Conservation (phyloP, 2,329 filamentous ascomycete species). For the Gnomoniopsis smithogilvyi region DNA sequence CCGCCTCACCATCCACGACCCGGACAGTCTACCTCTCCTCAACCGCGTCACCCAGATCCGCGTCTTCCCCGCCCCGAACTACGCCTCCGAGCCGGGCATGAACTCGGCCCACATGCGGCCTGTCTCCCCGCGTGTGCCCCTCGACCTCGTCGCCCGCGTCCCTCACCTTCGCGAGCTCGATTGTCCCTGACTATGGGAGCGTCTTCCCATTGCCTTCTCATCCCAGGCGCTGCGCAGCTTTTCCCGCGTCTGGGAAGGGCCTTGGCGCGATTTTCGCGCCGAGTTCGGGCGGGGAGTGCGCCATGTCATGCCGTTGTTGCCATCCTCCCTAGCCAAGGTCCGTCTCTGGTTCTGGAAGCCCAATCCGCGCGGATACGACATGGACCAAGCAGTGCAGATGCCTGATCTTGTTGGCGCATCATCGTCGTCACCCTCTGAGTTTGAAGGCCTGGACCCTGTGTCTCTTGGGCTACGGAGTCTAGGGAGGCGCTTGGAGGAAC, state of each 20-base stretch:
- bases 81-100: too few relatives aligned
- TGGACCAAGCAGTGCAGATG: not conserved
- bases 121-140: slow-evolving; percentile 20
- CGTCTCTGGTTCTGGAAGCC: slow-evolving; percentile 7
- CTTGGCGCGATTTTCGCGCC: slow-evolving; percentile 24
- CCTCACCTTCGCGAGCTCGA: slow-evolving; percentile 19
- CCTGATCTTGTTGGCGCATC: slow-evolving; percentile 20
- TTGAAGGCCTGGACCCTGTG: slow-evolving; percentile 20
- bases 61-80: too few relatives aligned
- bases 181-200: slow-evolving; percentile 25
- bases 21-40: too few relatives aligned
- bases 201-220: slow-evolving; percentile 15
- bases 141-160: slow-evolving; percentile 23
- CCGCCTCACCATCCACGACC: too few relatives aligned
- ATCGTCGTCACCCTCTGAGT: too few relatives aligned
- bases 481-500: slow-evolving; percentile 18
- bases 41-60: too few relatives aligned
- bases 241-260: slow-evolving; percentile 23
- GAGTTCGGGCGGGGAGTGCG: slow-evolving; percentile 22
- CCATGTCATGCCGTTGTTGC: slow-evolving; percentile 16
- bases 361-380: not conserved
- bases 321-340: slow-evolving; percentile 8
- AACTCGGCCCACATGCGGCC: slow-evolving; percentile 22
- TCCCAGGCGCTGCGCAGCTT: slow-evolving; percentile 15
- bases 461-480: slow-evolving; percentile 21